Conservation (phyloP, 2,329 filamentous ascomycete species). For the Pseudocercospora musae region DNA sequence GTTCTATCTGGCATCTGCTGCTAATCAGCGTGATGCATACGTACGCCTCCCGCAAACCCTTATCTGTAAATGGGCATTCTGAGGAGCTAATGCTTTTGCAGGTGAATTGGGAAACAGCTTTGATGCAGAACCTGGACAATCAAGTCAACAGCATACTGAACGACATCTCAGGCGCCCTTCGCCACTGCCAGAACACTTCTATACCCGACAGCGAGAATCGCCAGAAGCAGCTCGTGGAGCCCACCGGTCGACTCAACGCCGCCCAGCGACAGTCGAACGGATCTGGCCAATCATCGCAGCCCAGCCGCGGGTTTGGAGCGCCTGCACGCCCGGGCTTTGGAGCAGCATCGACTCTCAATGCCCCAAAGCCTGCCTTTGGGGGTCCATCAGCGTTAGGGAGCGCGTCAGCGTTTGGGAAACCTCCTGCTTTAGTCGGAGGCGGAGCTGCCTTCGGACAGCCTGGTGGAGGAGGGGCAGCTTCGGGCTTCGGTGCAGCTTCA, state of each 20-base stretch:
- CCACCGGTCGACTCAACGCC: background rate
- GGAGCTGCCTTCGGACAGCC: conserved; percentile 10
- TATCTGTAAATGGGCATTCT: too few species aligned
- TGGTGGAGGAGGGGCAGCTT: background rate
- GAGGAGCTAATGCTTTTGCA: background rate
- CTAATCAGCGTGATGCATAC: conserved; percentile 22
- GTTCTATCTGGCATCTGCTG: conserved; percentile 63
- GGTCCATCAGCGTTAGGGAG: conserved; percentile 13
- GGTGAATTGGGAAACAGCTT: conserved; percentile 18
- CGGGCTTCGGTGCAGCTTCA: conserved; percentile 25
- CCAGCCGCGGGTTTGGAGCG: conserved; percentile 10
- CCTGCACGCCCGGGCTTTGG: conserved; percentile 9
- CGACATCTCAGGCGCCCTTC: conserved; percentile 64
- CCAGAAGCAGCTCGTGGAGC: conserved; percentile 3
- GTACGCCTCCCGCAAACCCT: background rate
- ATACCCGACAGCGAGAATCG: conserved; percentile 1
- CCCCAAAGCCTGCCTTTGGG: conserved; percentile 28
- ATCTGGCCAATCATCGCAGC: conserved; percentile 21
- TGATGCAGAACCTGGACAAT: conserved; percentile 22
- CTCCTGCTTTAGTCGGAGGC: conserved; percentile 38
- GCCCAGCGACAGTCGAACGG: background rate
- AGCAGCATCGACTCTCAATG: conserved; percentile 2
- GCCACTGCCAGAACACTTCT: background rate
- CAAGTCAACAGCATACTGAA: conserved; percentile 63
- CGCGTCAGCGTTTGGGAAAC: conserved; percentile 1